Evolutionary conservation across 2,329 filamentous ascomycete genomes (phyloP), one percentile per base, ranked within the genome.

Genomic region (Emergomyces africanus): DNA sequence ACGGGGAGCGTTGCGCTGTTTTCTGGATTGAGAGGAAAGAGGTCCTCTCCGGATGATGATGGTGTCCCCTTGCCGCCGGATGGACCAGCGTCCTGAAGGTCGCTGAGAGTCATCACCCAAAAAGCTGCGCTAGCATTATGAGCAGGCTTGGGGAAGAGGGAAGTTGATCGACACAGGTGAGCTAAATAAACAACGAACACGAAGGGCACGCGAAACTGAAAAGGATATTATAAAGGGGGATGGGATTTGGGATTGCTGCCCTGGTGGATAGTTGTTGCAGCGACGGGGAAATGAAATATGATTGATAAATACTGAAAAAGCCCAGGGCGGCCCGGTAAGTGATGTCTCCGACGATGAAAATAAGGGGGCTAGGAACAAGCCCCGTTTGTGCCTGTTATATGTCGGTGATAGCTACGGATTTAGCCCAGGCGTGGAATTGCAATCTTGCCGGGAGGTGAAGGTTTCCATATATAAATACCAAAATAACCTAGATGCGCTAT

Each of bases 11-110:
- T 81, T 54, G 74, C 69, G 62, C 77, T 76, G 57, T 69, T 68
- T n/a, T 49, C 37, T 51, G 39, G 15, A 15, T 33, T 23, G 33
- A 33, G 35, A 10, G 20, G 25, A 23, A 37, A 18, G 30, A 58
- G 25, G 30, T 18, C 48, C 14, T 58, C 57, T 33, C 12, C 20
- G 8, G 37, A 51, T 15, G 48, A 51, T 15, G 48, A 51, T 9
- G 18, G 5, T 20, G 48, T 53, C 57, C 5, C 90, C 90, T 76
- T 95, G 90, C 71, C 95, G 90, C 90, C 90, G 95, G 65, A 90
- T 4, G 23, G 54, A 15, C 39, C 39, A 1, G 54, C 37, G 10
- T 60, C 57, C 42, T 61, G 41, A 28, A 55, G 20, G 37, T 23
- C 58, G 33, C 57, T 42, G 23, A 57, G 4, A 49, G 57, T 59